phyloP scores from a whole-genome alignment of 1,284 basidiomycete species.

The Malassezia brasiliensis region DNA sequence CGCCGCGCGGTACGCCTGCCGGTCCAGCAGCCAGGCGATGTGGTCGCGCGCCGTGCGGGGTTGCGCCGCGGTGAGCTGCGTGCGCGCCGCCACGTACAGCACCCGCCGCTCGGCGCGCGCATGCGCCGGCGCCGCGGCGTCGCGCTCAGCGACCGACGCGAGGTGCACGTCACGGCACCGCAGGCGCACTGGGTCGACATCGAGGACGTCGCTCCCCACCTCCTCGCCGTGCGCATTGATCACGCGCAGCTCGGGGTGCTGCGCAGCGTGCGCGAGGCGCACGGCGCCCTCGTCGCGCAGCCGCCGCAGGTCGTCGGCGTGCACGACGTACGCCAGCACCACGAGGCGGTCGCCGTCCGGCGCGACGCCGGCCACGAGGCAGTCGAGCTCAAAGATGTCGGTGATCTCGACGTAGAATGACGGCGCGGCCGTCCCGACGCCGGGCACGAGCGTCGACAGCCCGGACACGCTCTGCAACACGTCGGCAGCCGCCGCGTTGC shows the following conservation, averaged over 20 bases:
- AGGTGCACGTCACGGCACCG: conserved; percentile 86
- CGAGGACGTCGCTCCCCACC: conserved; percentile 72
- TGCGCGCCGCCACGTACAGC: conserved; percentile 75
- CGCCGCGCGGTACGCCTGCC: conserved; percentile 76
- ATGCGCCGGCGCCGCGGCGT: not conserved
- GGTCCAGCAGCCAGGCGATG: conserved; percentile 82
- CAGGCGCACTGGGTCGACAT: conserved; percentile 67
- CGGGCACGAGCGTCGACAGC: conserved; percentile 4
- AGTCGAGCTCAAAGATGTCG: conserved; percentile 84
- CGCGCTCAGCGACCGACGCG: conserved; percentile 44
- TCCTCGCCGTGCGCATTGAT: conserved; percentile 83
- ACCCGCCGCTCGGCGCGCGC: conserved; percentile 14
- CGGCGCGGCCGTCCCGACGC: not conserved
- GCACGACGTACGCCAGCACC: conserved; percentile 61
- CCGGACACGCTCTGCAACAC: conserved; percentile 15
- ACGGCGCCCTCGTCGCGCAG: conserved; percentile 51
- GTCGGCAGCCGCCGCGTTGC: conserved; percentile 16
- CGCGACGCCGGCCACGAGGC: conserved; percentile 84
- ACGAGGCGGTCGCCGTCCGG: conserved; percentile 64
- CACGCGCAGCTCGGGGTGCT: conserved; percentile 78
- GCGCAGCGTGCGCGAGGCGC: conserved; percentile 66
- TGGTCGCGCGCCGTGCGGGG: conserved; percentile 82
- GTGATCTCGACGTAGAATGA: conserved; percentile 65
- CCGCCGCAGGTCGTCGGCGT: conserved; percentile 42
- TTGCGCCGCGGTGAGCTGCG: conserved; percentile 72